Evolutionary conservation across 306 rosid species (phyloP), one percentile per base, ranked within the genome.

Genomic region (Bauhinia variegata): DNA sequence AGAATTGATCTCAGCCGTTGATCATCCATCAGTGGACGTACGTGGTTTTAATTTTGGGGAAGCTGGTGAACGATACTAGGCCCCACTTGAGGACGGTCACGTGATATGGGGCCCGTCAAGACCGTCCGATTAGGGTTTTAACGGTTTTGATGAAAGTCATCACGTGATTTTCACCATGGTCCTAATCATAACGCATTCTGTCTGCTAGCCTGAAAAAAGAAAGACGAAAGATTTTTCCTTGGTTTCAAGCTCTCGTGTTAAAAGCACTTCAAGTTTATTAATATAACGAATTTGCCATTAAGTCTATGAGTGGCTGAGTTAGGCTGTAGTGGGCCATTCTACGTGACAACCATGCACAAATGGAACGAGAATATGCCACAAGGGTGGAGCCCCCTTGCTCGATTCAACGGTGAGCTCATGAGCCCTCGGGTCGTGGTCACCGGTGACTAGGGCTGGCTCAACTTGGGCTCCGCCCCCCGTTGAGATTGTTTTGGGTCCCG

Each of bases 1-100:
- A 32, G 7, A 1, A 39, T 14, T 14, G 60, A 76, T 87, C 80
- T 53, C 17, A 41, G 50, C 82, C 86, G 90, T 80, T 7, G 65
- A 69, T 31, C 17, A 0, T 36, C 51, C 6, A 4, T 31, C 55
- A 4, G 7, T 0, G 32, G 28, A 23, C 41, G 41, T 59, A 59
- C 79, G 53, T 53, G 69, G 18, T 18, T 53, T 61, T 6, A 6
- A 31, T 36, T 8, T 34, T 23, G 13, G 36, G 28, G 28, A 23
- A 23, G 28, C 28, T 1, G 28, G 28, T 23, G 28, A 8, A 6
- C 5, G 9, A 6, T 14, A 47, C 17, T 14, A 0, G 38, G 71
- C 8, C 66, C 71, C 67, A 28, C 54, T 44, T 38, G 0, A 8
- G 5, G 6, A 37, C 28, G 14, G 8, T 58, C 72, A 57, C 63